Evolutionary conservation across 805 yeast species (phyloP).

Genomic region (Saccharomycopsis selenospora): DNA sequence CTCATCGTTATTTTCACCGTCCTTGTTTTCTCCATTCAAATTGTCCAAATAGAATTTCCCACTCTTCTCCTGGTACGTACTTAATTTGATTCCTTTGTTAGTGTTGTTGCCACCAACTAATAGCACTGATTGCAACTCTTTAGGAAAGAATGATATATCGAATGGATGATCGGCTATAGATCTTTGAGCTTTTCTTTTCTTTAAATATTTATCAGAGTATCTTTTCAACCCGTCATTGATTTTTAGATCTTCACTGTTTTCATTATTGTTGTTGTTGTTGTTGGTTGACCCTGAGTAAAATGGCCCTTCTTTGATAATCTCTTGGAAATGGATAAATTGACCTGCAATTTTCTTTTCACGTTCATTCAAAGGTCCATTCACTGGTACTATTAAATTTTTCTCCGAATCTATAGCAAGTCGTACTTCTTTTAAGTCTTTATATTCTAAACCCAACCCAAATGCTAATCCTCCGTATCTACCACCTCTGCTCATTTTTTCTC

Average conservation of each 20-base stretch:
- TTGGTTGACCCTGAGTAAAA: conserved; percentile 53
- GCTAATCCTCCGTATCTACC: conserved; percentile 14
- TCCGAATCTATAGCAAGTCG: conserved; percentile 11
- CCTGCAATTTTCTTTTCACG: conserved; percentile 46
- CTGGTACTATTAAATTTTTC: conserved; percentile 38
- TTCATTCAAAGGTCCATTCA: conserved; percentile 49
- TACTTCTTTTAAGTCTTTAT: conserved; percentile 17
- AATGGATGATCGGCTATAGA: conserved; percentile 77
- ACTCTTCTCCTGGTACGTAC: conserved; percentile 26
- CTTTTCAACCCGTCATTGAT: conserved; percentile 68
- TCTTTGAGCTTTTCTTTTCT: conserved; percentile 54
- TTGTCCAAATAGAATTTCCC: conserved; percentile 28
- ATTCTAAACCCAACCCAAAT: conserved; percentile 18
- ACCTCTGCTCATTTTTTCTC: conserved; percentile 20
- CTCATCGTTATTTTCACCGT: conserved; percentile 24
- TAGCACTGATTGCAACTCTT: conserved; percentile 64
- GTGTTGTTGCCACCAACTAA: conserved; percentile 45
- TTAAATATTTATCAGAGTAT: conserved; percentile 73
- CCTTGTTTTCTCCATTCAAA: conserved; percentile 28
- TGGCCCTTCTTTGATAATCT: conserved; percentile 54
- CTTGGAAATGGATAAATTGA: conserved; percentile 47
- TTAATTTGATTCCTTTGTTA: conserved; percentile 35
- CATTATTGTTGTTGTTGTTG: conserved; percentile 20
- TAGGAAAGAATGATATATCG: conserved; percentile 62
- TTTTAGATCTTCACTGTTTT: conserved; percentile 32